phyloP scores from a whole-genome alignment of 176 grass and related monocot species.

The Dactylis glomerata region DNA sequence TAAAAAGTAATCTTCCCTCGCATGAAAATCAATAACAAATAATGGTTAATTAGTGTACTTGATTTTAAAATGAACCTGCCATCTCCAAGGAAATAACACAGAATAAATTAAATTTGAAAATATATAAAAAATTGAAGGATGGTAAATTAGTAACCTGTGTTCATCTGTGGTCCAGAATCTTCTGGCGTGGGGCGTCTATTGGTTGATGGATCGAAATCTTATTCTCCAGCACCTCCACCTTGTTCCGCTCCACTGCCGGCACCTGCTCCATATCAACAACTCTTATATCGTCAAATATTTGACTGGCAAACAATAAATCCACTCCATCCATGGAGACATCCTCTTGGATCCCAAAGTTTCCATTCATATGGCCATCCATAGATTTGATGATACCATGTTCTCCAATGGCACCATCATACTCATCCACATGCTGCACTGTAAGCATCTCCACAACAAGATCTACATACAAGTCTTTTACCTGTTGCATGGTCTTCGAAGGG shows the following conservation, averaged over 20 bases:
- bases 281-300: neutral
- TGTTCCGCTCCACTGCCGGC: neutral
- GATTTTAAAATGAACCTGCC: neutral
- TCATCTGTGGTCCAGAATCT: slow-evolving; percentile 17
- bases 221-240: neutral
- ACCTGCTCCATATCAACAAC: neutral
- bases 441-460: neutral
- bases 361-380: neutral
- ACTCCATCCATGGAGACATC: neutral
- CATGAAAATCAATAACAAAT: neutral
- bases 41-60: neutral
- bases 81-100: neutral
- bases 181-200: neutral
- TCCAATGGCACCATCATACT: neutral
- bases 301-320: neutral
- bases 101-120: neutral
- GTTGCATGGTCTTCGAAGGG: neutral
- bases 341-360: neutral
- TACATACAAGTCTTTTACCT: slow-evolving; percentile 28
- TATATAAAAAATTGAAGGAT: neutral
- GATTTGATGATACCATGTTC: neutral
- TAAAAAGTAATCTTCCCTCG: neutral
- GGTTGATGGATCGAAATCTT: neutral
- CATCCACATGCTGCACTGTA: neutral
- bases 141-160: slow-evolving; percentile 10